Percentiles rank a stretch among this genome's conserved stretches.
phyloP scores from a whole-genome alignment of 1,284 basidiomycete genomes.

The Mycocalia duriaeana region DNA sequence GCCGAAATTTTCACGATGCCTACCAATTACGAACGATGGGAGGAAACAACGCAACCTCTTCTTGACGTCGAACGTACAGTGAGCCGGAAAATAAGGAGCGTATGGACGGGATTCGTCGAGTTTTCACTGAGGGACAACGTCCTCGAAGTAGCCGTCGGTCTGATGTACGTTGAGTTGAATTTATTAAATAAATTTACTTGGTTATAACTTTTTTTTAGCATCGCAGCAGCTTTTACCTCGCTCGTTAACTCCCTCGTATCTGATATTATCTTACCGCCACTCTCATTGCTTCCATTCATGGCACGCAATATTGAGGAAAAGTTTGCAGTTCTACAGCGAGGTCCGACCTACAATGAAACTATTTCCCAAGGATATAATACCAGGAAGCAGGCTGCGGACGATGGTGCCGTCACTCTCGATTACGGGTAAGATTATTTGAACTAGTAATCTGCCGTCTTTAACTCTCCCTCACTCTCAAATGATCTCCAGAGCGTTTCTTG shows the following conservation, averaged over 20 bases:
- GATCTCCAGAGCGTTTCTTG: slow-evolving; percentile 23
- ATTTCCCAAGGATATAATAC: slow-evolving; percentile 28
- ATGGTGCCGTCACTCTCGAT: slow-evolving; percentile 32
- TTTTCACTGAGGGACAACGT: slow-evolving; percentile 31
- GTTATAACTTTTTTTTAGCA: slow-evolving; percentile 11
- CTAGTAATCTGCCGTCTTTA: not conserved
- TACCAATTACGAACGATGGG: no score
- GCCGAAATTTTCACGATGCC: no score
- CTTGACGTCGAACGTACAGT: slow-evolving; percentile 16
- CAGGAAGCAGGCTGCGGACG: slow-evolving; percentile 29
- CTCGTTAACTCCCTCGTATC: slow-evolving; percentile 33
- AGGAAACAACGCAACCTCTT: no score
- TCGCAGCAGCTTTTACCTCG: slow-evolving; percentile 27
- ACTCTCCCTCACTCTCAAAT: not conserved
- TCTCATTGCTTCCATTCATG: slow-evolving; percentile 32
- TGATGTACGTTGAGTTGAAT: slow-evolving; percentile 23
- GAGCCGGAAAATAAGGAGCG: slow-evolving; percentile 13
- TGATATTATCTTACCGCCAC: slow-evolving; percentile 29
- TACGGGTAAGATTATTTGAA: slow-evolving; percentile 21
- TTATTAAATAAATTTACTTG: not conserved
- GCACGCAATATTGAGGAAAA: slow-evolving; percentile 30
- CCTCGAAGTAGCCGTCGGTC: slow-evolving; percentile 34
- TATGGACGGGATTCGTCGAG: slow-evolving; percentile 21
- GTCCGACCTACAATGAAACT: slow-evolving; percentile 15
- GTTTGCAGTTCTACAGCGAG: slow-evolving; percentile 24